A percentile compares a stretch with the other conserved stretches of the same genome.
Conservation (phyloP, 257 asterid species). For the Gentiana straminea region DNA sequence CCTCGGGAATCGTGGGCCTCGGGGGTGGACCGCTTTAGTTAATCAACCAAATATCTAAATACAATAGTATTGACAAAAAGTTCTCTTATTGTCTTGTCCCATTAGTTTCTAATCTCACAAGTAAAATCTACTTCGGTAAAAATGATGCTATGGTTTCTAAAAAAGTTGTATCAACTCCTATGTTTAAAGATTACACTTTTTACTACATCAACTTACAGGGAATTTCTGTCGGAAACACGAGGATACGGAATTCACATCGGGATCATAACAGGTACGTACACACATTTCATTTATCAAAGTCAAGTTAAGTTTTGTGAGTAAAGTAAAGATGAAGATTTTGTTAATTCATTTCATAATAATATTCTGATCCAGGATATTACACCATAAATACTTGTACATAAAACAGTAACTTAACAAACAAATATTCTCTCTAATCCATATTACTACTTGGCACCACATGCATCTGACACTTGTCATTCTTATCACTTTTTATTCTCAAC, state of each 20-base stretch:
- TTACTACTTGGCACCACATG: too few relatives aligned
- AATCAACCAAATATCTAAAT: conserved; percentile 28
- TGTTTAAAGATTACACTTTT: conserved; percentile 10
- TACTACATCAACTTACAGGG: conserved; percentile 40
- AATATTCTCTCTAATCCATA: too few relatives aligned
- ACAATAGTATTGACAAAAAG: conserved; percentile 15
- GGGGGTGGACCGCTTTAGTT: conserved; percentile 41
- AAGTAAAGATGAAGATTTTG: too few relatives aligned
- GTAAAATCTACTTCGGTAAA: conserved; percentile 39
- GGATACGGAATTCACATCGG: not conserved
- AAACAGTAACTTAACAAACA: too few relatives aligned
- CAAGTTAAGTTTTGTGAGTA: too few relatives aligned
- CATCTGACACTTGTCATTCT: too few relatives aligned
- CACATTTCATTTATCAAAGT: too few relatives aligned
- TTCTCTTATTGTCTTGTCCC: conserved; percentile 64
- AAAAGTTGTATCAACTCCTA: conserved; percentile 32
- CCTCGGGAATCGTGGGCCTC: conserved; percentile 56
- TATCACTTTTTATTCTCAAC: too few relatives aligned
- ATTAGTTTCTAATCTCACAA: conserved; percentile 2
- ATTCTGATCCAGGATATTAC: too few relatives aligned
- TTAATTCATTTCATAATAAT: too few relatives aligned
- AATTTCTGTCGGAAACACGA: conserved; percentile 22
- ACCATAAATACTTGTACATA: too few relatives aligned
- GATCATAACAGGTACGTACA: too few relatives aligned
- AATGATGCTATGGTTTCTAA: conserved; percentile 22